A percentile compares a stretch with the other conserved stretches of the same genome.
Conservation (phyloP, 1,284 basidiomycete genomes). For the Athelia psychrophila region DNA sequence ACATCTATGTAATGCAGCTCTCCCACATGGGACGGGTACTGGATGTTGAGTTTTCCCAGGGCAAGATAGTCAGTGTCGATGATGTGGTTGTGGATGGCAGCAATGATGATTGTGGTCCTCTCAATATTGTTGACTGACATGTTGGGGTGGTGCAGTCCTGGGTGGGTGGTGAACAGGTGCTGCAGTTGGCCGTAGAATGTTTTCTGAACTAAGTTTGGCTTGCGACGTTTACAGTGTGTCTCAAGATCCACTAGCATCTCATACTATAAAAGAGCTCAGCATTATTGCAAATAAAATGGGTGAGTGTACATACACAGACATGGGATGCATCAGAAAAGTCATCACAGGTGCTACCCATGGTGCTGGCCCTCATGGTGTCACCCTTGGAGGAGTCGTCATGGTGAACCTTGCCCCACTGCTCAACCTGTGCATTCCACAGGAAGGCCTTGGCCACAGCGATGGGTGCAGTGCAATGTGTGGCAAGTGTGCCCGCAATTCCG, state of each 20-base stretch:
- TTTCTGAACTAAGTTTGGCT: slow-evolving; percentile 4
- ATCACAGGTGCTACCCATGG: background rate
- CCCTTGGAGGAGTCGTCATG: slow-evolving; percentile 8
- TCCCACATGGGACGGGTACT: slow-evolving; percentile 3
- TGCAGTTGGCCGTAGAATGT: slow-evolving; percentile 17
- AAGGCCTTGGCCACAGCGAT: background rate
- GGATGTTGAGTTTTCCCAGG: background rate
- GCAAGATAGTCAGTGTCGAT: slow-evolving; percentile 5
- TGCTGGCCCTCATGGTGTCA: slow-evolving; percentile 11
- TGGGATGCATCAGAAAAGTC: slow-evolving; percentile 11
- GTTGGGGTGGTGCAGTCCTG: background rate
- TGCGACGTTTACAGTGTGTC: slow-evolving; percentile 1
- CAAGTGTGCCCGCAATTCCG: slow-evolving; percentile 7
- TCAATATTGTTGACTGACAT: background rate
- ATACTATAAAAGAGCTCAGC: slow-evolving; percentile 12
- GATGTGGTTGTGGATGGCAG: slow-evolving; percentile 4
- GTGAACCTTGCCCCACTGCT: slow-evolving; percentile 13
- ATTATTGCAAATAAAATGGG: background rate
- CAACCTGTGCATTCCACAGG: background rate
- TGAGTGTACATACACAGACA: slow-evolving; percentile 12
- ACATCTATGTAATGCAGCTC: slow-evolving; percentile 13
- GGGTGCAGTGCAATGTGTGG: slow-evolving; percentile 3
- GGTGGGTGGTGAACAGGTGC: slow-evolving; percentile 10
- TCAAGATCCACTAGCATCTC: slow-evolving; percentile 10
- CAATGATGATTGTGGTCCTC: slow-evolving; percentile 6